Evolutionary conservation across 108 stramenopile genomes (phyloP).

Genomic region (Epipyxis sp.): DNA sequence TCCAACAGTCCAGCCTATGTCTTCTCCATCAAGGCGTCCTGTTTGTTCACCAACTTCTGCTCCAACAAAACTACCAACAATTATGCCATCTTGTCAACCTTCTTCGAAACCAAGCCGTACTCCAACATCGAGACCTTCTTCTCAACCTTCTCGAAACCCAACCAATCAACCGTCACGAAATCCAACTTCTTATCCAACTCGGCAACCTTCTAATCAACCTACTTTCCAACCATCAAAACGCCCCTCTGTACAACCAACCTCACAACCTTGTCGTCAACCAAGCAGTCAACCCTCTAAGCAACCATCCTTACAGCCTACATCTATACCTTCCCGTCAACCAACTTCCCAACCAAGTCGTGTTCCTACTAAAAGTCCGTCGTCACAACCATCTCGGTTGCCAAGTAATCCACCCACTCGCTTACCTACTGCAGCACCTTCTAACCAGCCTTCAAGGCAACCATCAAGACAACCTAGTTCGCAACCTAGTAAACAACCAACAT

Average conservation of each 20-base stretch:
- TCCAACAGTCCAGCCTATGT: too few species aligned
- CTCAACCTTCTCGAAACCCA: neutral
- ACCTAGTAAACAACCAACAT: too few species aligned
- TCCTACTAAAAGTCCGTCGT: slow-evolving; percentile 3
- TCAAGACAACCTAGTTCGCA: too few species aligned
- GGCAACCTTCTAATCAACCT: neutral
- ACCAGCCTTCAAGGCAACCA: too few species aligned
- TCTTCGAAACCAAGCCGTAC: neutral
- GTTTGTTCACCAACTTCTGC: too few species aligned
- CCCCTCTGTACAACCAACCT: neutral
- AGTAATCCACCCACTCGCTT: too few species aligned
- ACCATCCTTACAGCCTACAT: slow-evolving; percentile 10
- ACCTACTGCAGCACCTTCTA: too few species aligned
- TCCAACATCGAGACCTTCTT: neutral
- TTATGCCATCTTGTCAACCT: neutral
- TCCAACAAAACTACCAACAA: neutral
- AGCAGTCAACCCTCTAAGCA: neutral
- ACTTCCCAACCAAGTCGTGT: neutral
- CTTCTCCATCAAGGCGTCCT: too few species aligned
- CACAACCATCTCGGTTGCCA: neutral
- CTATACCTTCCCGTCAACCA: slow-evolving; percentile 12
- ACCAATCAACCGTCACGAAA: neutral
- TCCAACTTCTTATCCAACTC: neutral
- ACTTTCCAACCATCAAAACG: neutral
- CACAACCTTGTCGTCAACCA: neutral